Evolutionary conservation across 148 eudicot genomes (phyloP), one percentile per base, ranked within the genome.

Genomic region (Polygonum maritimum): DNA sequence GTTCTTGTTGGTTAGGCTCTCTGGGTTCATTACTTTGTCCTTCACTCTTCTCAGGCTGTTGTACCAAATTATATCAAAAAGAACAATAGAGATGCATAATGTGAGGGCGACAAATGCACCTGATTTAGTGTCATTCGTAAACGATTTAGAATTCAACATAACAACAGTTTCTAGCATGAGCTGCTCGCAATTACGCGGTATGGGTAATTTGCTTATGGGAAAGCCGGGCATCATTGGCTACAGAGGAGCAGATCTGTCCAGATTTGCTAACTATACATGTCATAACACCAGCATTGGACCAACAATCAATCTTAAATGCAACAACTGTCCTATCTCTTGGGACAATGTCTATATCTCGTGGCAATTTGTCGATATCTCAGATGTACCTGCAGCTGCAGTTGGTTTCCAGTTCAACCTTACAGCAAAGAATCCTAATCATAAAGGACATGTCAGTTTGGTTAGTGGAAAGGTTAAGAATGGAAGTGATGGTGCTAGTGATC

Each of bases 371-470:
- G 97, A 95, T 81, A 76, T 89, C 62, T 97, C 97, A 2, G 85
- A 77, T 87, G 80, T 79, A 81, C 99, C 99, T 57, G 97, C 99
- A 63, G 78, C 74, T 74, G 97, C 99, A 39, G 90, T 92, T 60
- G 97, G 97, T 19, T 95, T 92, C 83, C 87, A 88, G 78, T 95
- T 95, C 83, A 95, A 95, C 80, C 88, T 95, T 73, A 87, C 94
- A 9, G 92, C 97, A 16, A 88, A 72, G 80, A 84, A 82, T 73
- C 91, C 73, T 77, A 84, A 69, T 1, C 55, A 51, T 58, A 80
- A 75, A 51, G 90, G 85, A 79, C 94, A 89, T 78, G 74, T 89
- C 81, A 95, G 99, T 81, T 79, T 83, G 76, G 94, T 90, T 73
- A 81, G 92, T 82, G 99, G 99, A 48, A 80, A 71, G 40, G 76